Conservation (phyloP, 1,284 basidiomycete genomes). For the Neotropicomus parvogracilis region DNA sequence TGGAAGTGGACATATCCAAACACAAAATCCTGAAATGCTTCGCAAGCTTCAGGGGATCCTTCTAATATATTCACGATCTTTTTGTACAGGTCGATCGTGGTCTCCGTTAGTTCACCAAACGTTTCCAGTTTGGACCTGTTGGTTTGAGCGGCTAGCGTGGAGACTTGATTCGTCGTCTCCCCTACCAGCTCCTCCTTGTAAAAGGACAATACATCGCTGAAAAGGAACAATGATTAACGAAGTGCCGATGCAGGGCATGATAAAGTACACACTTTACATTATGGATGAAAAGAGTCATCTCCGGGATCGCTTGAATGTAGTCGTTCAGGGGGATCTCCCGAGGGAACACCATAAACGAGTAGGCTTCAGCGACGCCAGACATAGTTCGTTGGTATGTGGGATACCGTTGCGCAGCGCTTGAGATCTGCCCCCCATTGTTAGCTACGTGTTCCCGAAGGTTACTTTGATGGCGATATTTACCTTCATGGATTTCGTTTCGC, state of each 20-base stretch:
- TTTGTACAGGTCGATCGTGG: not conserved
- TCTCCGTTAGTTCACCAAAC: not conserved
- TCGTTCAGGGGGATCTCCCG: too few species aligned
- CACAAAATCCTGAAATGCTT: not conserved
- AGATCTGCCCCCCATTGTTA: not conserved
- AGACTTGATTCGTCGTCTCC: constrained; percentile 15
- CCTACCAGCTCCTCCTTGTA: too few species aligned
- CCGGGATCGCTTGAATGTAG: too few species aligned
- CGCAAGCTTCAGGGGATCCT: not conserved
- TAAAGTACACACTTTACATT: not conserved
- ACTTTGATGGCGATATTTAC: not conserved
- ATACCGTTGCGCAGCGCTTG: constrained; percentile 1
- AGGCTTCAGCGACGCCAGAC: too few species aligned
- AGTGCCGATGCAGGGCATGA: not conserved
- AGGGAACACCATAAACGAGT: too few species aligned
- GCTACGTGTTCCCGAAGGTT: not conserved
- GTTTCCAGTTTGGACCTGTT: constrained; percentile 19
- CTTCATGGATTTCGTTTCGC: constrained; percentile 20
- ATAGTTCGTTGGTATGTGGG: not conserved
- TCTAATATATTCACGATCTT: not conserved
- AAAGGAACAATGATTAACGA: constrained; percentile 17
- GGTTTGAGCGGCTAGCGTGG: constrained; percentile 18
- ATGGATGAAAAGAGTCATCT: too few species aligned
- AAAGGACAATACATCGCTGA: too few species aligned
- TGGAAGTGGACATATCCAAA: not conserved